Conservation (phyloP, 2,329 filamentous ascomycete species). For the Coniochaeta ligniaria region DNA sequence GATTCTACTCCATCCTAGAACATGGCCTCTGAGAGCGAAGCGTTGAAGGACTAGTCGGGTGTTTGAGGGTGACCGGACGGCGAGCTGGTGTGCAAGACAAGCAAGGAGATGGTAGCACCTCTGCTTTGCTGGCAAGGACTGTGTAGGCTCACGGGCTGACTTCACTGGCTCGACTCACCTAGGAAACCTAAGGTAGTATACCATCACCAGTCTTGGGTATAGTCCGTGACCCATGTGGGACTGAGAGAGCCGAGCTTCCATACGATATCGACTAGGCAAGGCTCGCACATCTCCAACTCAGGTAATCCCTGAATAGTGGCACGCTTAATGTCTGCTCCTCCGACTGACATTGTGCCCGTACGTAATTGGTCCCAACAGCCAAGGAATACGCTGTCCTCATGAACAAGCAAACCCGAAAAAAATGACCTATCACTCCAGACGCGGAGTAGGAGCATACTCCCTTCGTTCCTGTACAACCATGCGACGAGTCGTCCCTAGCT, state of each 20-base stretch:
- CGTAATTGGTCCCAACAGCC: background rate
- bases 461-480: background rate
- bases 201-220: background rate
- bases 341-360: background rate
- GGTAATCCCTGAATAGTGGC: background rate
- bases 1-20: background rate
- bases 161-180: background rate
- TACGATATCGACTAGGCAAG: background rate
- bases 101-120: background rate
- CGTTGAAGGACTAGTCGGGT: background rate
- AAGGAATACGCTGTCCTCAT: background rate
- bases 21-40: background rate
- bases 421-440: background rate
- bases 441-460: background rate
- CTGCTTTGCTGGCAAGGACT: slow-evolving; percentile 1
- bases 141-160: background rate
- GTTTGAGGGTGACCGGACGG: background rate
- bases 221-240: background rate
- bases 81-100: background rate
- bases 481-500: background rate
- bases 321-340: background rate
- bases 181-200: background rate
- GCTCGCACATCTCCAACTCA: background rate
- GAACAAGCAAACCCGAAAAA: background rate
- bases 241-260: background rate